A percentile compares a stretch with the other conserved stretches of the same genome.
These are phyloP conservation scores for Heterobasidion parviporum DNA, from an alignment of 1,284 basidiomycete genomes.

Conservation along the genomic window DNA sequence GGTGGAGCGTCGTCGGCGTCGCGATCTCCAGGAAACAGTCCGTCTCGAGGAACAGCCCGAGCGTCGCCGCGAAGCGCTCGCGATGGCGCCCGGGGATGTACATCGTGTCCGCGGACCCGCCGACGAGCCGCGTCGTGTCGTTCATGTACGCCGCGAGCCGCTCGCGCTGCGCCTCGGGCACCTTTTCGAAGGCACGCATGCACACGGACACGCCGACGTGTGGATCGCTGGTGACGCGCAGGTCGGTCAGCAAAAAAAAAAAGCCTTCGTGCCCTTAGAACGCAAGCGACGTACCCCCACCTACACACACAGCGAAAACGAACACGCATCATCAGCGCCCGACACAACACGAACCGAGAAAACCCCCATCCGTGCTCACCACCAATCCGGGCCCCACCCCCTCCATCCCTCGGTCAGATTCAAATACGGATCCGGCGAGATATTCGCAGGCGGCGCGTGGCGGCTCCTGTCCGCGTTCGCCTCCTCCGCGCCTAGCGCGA, in stretches of 20 bases:
- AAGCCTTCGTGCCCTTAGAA: neutral
- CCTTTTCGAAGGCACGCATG: constrained; percentile 29
- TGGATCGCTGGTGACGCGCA: constrained; percentile 24
- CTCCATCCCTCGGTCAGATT: constrained; percentile 28
- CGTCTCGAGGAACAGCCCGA: constrained; percentile 37
- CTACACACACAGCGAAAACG: constrained; percentile 14
- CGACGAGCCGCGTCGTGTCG: constrained; percentile 29
- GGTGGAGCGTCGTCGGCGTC: constrained; percentile 34
- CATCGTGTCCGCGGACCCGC: constrained; percentile 41
- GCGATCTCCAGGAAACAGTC: constrained; percentile 43
- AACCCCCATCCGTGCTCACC: constrained; percentile 20
- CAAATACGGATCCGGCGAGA: constrained; percentile 31
- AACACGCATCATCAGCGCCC: no score
- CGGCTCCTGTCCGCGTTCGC: constrained; percentile 14
- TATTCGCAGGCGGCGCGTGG: constrained; percentile 27
- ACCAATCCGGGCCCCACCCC: constrained; percentile 35
- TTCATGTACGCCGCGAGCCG: constrained; percentile 26
- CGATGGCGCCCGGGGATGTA: constrained; percentile 36
- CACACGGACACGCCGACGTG: constrained; percentile 36
- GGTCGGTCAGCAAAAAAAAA: neutral
- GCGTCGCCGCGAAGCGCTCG: constrained; percentile 28
- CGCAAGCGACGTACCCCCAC: constrained; percentile 26
- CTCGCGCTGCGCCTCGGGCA: constrained; percentile 25
- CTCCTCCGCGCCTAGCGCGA: constrained; percentile 18
- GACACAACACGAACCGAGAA: neutral